Percentiles rank a stretch among this genome's conserved stretches.
Evolutionary conservation across 2,329 filamentous ascomycete genomes (phyloP).

Genomic region (Colletotrichum tropicale): DNA sequence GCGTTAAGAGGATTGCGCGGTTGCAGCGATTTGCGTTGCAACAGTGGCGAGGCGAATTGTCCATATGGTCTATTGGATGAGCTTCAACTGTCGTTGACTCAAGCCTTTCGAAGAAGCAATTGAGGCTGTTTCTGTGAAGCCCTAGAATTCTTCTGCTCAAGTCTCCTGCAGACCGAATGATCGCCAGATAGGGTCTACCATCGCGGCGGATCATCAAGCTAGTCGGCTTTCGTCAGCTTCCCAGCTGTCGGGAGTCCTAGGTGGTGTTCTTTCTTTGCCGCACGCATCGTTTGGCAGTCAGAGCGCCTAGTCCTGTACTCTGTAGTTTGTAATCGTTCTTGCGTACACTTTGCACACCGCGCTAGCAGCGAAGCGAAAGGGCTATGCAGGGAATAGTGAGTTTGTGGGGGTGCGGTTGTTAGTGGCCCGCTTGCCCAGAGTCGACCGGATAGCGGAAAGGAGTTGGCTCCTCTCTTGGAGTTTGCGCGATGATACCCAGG

Average conservation of each 20-base stretch:
- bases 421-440: not conserved
- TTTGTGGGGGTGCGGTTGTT: constrained; percentile 5
- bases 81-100: not conserved
- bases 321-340: not conserved
- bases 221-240: constrained; percentile 7
- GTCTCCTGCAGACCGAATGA: not conserved
- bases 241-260: not conserved
- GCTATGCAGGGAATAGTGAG: not conserved
- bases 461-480: not conserved
- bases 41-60: not conserved
- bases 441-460: constrained; percentile 13
- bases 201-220: constrained; percentile 10
- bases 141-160: constrained; percentile 6
- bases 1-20: not conserved
- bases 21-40: not conserved
- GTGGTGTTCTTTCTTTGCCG: not conserved
- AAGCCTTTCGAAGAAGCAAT: not conserved
- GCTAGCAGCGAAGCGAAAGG: not conserved
- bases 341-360: not conserved
- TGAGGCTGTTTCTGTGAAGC: constrained; percentile 6
- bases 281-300: constrained; percentile 6
- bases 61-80: not conserved
- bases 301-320: not conserved
- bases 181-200: constrained; percentile 5
- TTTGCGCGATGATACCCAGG: constrained; percentile 13